Evolutionary conservation across 2,329 filamentous ascomycete genomes (phyloP), one percentile per base, ranked within the genome.

Genomic region (Lomentospora prolificans): DNA sequence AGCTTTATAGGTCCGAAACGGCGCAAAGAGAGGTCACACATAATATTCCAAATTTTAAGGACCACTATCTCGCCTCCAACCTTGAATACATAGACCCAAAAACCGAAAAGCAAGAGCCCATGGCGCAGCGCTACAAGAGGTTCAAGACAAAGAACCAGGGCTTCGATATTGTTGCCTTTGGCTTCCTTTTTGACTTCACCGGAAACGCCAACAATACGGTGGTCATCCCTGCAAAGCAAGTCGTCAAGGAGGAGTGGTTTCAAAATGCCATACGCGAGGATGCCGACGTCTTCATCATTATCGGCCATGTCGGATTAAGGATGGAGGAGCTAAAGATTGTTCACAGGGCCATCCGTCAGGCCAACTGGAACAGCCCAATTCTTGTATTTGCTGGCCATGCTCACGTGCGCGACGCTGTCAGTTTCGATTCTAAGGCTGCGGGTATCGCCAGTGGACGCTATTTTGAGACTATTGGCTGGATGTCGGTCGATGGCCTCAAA

Each of bases 181-280:
- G 94, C 2, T 97, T 99, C 69, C 73, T 99, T 3, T 99, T 96
- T 69, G 85, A 99, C 71, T 99, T 99, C 64, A 89, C 81, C 1
- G 84, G 85, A 17, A 96, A 96, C 67, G 86, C 87, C 56, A 94
- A 96, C 67, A 97, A 97, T 68, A 95, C 89, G 0, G 75, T 89
- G 3, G 89, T 97, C 0, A 84, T 89, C 62, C 81, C 79, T 0
- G 91, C 96, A 2, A 82, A 87, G 61, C 80, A 95, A 7, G 87
- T 89, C 0, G 79, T 97, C 62, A 83, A 89, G 65, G 84, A 96
- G 67, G 70, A 82, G 5, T 99, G 94, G 94, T 97, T 97, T 65
- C 85, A 89, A 62, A 77, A 88, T 56, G 90, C 89, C 6, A 87
- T 96, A 57, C 77, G 79, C n/a, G 86, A 94, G 62, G 86, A 94